These are phyloP conservation scores for Globisporangium echinulatum DNA, from an alignment of 352 stramenopile species.

Conservation along the genomic window DNA sequence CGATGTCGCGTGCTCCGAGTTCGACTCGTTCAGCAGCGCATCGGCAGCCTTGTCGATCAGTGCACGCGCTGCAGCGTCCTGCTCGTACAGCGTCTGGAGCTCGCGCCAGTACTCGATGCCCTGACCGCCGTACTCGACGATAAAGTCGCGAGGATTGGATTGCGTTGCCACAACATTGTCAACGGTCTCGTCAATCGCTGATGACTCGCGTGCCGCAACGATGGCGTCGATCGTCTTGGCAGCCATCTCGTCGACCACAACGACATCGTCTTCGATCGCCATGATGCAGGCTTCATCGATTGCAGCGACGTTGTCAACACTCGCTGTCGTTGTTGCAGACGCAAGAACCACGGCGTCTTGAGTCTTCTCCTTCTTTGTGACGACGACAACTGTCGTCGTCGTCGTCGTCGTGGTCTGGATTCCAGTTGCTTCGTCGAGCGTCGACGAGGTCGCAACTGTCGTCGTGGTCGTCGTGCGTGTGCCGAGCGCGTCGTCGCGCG, in stretches of 20 bases:
- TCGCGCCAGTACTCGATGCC: constrained; percentile 63
- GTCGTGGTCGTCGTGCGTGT: not conserved
- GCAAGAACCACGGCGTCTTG: too few relatives aligned
- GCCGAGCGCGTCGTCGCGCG: not conserved
- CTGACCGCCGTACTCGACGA: constrained; percentile 70
- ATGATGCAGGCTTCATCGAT: too few relatives aligned
- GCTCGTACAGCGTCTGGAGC: constrained; percentile 40
- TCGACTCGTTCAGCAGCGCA: constrained; percentile 60
- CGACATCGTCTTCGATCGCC: too few relatives aligned
- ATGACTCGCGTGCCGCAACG: too few relatives aligned
- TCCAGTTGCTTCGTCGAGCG: not conserved
- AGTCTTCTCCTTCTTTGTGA: constrained; percentile 9
- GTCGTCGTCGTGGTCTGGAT: constrained; percentile 3
- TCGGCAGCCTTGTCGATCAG: constrained; percentile 43
- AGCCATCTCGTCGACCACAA: too few relatives aligned
- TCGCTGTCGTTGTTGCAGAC: too few relatives aligned
- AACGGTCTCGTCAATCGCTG: too few relatives aligned
- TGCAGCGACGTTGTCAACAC: too few relatives aligned
- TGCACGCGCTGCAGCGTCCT: constrained; percentile 16
- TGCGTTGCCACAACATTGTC: too few relatives aligned
- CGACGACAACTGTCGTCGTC: not conserved
- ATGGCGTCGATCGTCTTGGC: too few relatives aligned
- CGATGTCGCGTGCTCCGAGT: constrained; percentile 21
- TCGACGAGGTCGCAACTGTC: not conserved
- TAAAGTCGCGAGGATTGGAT: constrained; percentile 1